Percentiles rank a stretch among this genome's conserved stretches.
phyloP scores from a whole-genome alignment of 2,329 filamentous ascomycete species.

The Aspergillus costaricaensis region DNA sequence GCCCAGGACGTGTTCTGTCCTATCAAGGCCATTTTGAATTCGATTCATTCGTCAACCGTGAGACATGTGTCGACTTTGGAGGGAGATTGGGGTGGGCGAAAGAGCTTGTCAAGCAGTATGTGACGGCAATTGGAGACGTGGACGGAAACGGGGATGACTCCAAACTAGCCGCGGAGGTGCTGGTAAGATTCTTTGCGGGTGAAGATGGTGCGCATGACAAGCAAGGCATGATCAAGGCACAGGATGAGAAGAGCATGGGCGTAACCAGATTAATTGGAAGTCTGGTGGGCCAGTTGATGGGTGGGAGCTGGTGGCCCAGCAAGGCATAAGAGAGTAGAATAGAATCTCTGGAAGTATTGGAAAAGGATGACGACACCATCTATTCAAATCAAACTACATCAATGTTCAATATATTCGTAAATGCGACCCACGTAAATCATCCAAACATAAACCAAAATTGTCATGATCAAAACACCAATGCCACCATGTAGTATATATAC shows the following conservation, averaged over 20 bases:
- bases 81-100: constrained; percentile 25
- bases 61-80: constrained; percentile 25
- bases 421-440: neutral
- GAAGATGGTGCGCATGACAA: neutral
- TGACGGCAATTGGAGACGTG: constrained; percentile 25
- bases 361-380: neutral
- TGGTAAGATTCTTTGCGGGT: constrained; percentile 30
- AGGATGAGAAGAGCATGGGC: neutral
- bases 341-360: too few relatives aligned
- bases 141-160: constrained; percentile 32
- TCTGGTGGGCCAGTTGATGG: neutral
- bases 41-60: constrained; percentile 24
- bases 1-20: constrained; percentile 24
- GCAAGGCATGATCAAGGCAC: neutral
- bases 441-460: neutral
- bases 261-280: neutral
- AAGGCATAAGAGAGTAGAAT: neutral
- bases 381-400: neutral
- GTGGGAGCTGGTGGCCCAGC: neutral
- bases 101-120: constrained; percentile 15
- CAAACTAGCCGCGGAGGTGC: constrained; percentile 34
- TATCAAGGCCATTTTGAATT: constrained; percentile 33
- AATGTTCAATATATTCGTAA: constrained; percentile 6
- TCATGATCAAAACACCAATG: constrained; percentile 14
- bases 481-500: constrained; percentile 25